Base-by-base conservation (phyloP, 441 rosid genomes). In the Kokia cookei region DNA sequence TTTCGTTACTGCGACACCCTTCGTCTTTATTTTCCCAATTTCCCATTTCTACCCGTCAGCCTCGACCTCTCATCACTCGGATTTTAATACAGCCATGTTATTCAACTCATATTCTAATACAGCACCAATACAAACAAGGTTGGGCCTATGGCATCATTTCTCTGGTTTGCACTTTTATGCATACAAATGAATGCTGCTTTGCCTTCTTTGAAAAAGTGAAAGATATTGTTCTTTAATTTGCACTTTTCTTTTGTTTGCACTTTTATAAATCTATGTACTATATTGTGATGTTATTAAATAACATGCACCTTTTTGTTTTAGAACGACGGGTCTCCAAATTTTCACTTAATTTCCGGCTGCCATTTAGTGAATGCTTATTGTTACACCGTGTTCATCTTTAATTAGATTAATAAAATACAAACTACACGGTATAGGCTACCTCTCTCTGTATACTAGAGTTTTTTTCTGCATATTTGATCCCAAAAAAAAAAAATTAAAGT, bases 1-100 rank as follows among this genome's bases (percentile, higher is more conserved):
- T 40, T 78, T 63, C 77, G 65, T 77, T 72, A 51, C 77, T 75
- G 76, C 50, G 48, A 65, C 60, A 35, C 67, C 22, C 76, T 65
- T 81, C 79, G 78, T 79, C 80, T 64, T 8, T n/a, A 5, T 29
- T 3, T 22, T 10, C 2, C 0, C 5, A 37, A 14, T 29, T 82
- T 77, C 55, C 68, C 80, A 1, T 19, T 13, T 27, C 42, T 76
- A 47, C 76, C 80, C 78, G 26, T 40, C 43, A 40, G 43, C 22
- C 22, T 19, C 22, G 0, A 19, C 0, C 22, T 19, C 22, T 19
- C 22, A 0, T 19, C 22, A 19, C 22, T 19, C 22, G 0, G 22
- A 19, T 19, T 19, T 19, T 19, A 19, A 19, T 19, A 19, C 22
- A 19, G 22, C 22, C 22, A 19, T 19, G 22, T 19, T 19, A 0